Percentiles rank a stretch among this genome's conserved stretches.
Conservation (phyloP, 345 rosid species). For the Capsella bursapastoris region DNA sequence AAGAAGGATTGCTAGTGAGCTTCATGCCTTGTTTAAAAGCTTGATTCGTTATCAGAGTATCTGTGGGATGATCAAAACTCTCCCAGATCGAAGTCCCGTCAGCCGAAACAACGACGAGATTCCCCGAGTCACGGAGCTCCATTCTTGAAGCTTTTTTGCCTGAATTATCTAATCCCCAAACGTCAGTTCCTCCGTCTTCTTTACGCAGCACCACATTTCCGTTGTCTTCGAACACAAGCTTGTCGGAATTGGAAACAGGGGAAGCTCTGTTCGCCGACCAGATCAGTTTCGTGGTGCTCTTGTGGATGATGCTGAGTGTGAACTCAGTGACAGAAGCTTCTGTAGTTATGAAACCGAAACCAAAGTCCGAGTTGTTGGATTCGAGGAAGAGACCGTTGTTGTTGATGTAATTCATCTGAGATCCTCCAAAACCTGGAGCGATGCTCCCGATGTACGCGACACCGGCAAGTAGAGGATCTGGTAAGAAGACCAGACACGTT, state of each 20-base stretch:
- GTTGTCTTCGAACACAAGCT: conserved; percentile 53
- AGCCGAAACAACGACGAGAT: conserved; percentile 63
- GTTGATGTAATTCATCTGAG: conserved; percentile 78
- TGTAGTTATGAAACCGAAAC: conserved; percentile 61
- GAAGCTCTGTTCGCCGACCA: conserved; percentile 83
- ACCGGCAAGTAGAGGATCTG: conserved; percentile 51
- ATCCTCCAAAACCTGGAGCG: conserved; percentile 56
- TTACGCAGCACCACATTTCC: conserved; percentile 63
- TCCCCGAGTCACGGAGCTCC: conserved; percentile 80
- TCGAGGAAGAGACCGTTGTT: conserved; percentile 64
- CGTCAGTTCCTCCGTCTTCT: conserved; percentile 44
- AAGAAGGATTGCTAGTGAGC: conserved; percentile 60
- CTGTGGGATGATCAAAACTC: conserved; percentile 86
- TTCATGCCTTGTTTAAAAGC: conserved; percentile 69
- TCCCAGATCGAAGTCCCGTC: conserved; percentile 62
- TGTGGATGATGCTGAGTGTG: conserved; percentile 62
- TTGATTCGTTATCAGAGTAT: conserved; percentile 72
- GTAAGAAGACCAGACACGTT: conserved; percentile 36
- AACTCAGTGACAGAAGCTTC: conserved; percentile 51
- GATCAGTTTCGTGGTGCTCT: conserved; percentile 44
- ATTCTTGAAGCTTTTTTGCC: conserved; percentile 65
- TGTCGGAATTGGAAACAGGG: conserved; percentile 70
- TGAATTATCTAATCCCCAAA: conserved; percentile 63
- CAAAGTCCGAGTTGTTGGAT: conserved; percentile 67
- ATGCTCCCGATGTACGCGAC: conserved; percentile 46